Base-by-base conservation (phyloP, 305 asterid genomes). In the Fraxinus dipetala region DNA sequence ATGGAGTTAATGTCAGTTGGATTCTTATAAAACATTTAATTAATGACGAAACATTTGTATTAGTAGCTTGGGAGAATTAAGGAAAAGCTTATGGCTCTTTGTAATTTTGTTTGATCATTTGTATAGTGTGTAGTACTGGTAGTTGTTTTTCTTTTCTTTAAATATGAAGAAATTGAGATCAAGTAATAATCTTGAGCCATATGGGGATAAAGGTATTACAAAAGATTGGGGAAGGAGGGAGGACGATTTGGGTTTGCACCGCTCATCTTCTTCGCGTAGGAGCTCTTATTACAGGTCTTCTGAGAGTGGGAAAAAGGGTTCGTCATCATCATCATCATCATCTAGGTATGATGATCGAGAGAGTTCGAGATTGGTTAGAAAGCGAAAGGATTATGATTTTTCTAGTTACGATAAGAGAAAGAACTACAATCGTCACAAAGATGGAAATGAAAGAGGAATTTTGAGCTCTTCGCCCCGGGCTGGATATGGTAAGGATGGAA, bases 151-250 rank as follows among this genome's bases (percentile, higher is more conserved):
- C 11, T 36, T 34, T 35, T 36, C 56, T 38, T 26, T 75, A 73
- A 83, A 26, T 69, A 95, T 95, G 99, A 95, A 94, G 95, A 90
- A 92, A 75, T 86, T 95, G 91, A 91, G 92, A 89, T 95, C 99
- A 16, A 91, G 94, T 83, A 95, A 93, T 82, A 96, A 95, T 91
- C 90, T 95, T 78, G 90, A 90, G 77, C 90, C 94, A n/a, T 84
- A 87, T 70, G 95, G 91, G 80, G 97, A 93, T 82, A 95, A 95
- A 86, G 85, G 88, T 80, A 84, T 69, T 69, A 72, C 83, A 81
- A 95, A 91, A 86, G 97, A 94, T 88, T 93, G 97, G 97, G 98
- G 88, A 74, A 91, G 93, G 81, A 90, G 91, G 87, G 98, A 93
- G 72, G 99, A 93, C 78, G 98, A 92, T 56, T 61, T 92, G 74